These are phyloP conservation scores for Psilocybe cubensis DNA, from an alignment of 768 basidiomycete genomes.

Conservation along the genomic window DNA sequence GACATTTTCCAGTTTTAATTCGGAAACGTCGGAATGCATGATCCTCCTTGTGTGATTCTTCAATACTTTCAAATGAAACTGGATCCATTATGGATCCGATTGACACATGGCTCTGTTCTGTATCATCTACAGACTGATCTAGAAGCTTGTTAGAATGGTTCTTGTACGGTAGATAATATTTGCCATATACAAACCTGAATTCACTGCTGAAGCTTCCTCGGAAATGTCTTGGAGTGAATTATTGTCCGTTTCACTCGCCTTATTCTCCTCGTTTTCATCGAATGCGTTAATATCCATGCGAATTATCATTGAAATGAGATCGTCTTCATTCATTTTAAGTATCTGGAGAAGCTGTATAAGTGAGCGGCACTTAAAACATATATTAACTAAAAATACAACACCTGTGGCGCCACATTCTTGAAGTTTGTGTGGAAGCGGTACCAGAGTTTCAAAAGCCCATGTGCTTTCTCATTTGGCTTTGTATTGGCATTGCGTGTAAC, in stretches of 20 bases:
- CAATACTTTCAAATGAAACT: no score
- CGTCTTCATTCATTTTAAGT: neutral
- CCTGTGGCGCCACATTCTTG: slow-evolving; percentile 34
- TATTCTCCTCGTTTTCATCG: neutral
- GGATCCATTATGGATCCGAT: no score
- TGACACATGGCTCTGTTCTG: no score
- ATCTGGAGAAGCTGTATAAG: neutral
- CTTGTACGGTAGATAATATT: no score
- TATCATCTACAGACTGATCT: no score
- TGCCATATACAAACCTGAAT: no score
- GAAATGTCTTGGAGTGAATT: neutral
- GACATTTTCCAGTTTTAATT: neutral
- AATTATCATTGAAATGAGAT: neutral
- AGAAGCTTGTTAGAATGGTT: no score
- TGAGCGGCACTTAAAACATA: no score
- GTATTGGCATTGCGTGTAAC: slow-evolving; percentile 31
- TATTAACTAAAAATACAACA: slow-evolving; percentile 1
- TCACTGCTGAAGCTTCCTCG: neutral
- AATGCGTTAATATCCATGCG: neutral
- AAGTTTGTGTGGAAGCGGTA: slow-evolving; percentile 34
- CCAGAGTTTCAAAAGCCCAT: slow-evolving; percentile 30
- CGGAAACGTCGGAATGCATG: no score
- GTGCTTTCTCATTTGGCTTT: slow-evolving; percentile 35
- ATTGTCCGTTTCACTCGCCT: neutral
- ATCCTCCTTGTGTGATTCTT: no score